Evolutionary conservation across 2,329 filamentous ascomycete genomes (phyloP).

Genomic region (Pseudogymnoascus sp.): DNA sequence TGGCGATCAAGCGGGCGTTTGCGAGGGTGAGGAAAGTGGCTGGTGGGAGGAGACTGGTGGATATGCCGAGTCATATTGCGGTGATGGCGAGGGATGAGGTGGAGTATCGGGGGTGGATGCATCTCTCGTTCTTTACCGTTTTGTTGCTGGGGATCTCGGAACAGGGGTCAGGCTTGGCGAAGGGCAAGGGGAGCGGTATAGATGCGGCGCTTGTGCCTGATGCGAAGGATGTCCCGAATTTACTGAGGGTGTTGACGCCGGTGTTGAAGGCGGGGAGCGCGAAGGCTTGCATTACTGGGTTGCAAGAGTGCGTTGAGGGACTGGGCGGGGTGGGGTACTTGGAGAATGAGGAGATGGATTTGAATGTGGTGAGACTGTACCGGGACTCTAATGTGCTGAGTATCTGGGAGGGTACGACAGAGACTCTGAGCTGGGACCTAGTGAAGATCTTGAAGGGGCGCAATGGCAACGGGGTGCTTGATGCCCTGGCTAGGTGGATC

Average conservation of each 20-base stretch:
- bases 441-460: conserved; percentile 37
- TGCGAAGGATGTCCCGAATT: conserved; percentile 28
- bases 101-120: conserved; percentile 48
- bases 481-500: conserved; percentile 38
- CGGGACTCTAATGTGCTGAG: conserved; percentile 55
- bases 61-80: conserved; percentile 48
- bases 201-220: conserved; percentile 29
- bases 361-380: conserved; percentile 58
- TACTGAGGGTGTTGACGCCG: conserved; percentile 51
- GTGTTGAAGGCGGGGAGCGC: conserved; percentile 51
- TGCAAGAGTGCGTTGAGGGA: conserved; percentile 53
- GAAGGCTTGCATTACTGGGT: conserved; percentile 39
- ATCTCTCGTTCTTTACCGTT: conserved; percentile 45
- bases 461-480: conserved; percentile 29
- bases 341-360: conserved; percentile 50
- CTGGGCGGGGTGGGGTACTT: conserved; percentile 60
- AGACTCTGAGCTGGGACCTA: conserved; percentile 53
- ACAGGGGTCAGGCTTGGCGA: conserved; percentile 26
- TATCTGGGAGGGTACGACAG: conserved; percentile 68
- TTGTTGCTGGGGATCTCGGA: conserved; percentile 48
- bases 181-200: conserved; percentile 24
- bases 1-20: conserved; percentile 50
- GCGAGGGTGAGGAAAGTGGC: conserved; percentile 46
- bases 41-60: conserved; percentile 36
- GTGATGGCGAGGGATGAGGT: conserved; percentile 47